Base-by-base conservation (phyloP, 148 eudicot species). In the Spergularia bocconei region DNA sequence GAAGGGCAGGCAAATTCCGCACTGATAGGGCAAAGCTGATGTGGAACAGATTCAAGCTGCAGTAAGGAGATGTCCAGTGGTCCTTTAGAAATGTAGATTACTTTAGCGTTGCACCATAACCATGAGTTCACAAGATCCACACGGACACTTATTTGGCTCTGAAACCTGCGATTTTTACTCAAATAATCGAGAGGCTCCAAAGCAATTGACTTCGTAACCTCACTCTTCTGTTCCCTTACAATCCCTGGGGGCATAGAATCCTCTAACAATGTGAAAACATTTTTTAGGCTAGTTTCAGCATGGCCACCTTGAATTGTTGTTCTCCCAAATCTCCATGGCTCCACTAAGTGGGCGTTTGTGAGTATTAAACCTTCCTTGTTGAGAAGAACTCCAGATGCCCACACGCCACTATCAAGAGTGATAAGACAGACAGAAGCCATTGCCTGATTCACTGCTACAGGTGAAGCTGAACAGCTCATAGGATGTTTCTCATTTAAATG, bases 351-450 rank as follows among this genome's bases (percentile, higher is more conserved):
- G 79, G 99, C 99, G 69, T 95, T 95, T 75, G 99, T 95, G 75
- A 95, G 97, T 81, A 95, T 82, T 74, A 95, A 82, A 41, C 99
- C 99, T 60, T 88, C 73, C 3, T 82, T 81, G 75, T 92, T 95
- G 69, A 95, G 91, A 81, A 95, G 77, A 81, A 95, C 80, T 53
- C 99, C 99, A 73, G 99, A 90, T 63, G 97, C 99, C 99, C 99
- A 95, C 54, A 88, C 91, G 69, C 96, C 92, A 67, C 86, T 85
- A 51, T 85, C 89, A 62, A 89, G 75, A 72, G 97, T 82, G 52
- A 95, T 81, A 78, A 95, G 97, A 83, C 97, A 95, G 67, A 95
- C 79, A 47, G 97, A 91, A 75, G 75, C 3, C 91, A 82, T 81
- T 59, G 91, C 91, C 74, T 85, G 83, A 67, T 89, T 89, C 75